Base-by-base conservation (phyloP, 192 early-diverging fungal species). In the Linderina pennispora region DNA sequence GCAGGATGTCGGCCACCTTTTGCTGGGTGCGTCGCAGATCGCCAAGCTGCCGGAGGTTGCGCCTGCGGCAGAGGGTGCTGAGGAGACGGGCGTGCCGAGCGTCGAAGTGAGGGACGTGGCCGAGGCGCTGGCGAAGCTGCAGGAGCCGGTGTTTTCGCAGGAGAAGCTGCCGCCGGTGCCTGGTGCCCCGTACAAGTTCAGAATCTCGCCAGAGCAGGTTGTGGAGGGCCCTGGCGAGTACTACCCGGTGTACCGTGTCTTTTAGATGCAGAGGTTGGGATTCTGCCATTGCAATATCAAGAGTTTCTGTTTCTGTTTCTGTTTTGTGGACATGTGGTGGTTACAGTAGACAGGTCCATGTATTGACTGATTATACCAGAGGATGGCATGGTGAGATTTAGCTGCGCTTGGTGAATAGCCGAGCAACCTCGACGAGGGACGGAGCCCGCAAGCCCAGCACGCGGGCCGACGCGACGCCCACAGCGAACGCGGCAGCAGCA, bases 1-100 rank as follows among this genome's bases (percentile, higher is more conserved):
- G 59, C 53, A 82, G 19, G 87, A 93, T 45, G 75, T 93, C 40
- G 85, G 82, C 36, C 65, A 66, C 17, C 65, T 84, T 42, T 57
- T 89, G 34, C 58, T 73, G 11, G 50, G 61, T 3, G 22, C 43
- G 6, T 50, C 36, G 10, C 36, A 21, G 7, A 53, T 34, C 0
- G 53, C 55, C 21, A 47, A 50, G 19, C 34, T 53, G 23, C 34
- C 67, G 9, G 36, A 45, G 17, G 44, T 48, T 5, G 43, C 42
- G 7, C 45, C 21, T 8, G 37, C 25, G 6, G 54, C 38, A 13
- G 41, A 28, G 9, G 41, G 41, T 11, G 45, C 46, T 24, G 36
- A 36, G 15, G 47, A 40, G 21, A 8, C 38, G 5, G 14, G 38
- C n/a, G 59, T 47, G 8, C 52, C 59, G 5, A 53, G 45, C 16